Evolutionary conservation across 352 stramenopile genomes (phyloP), one percentile per base, ranked within the genome.

Genomic region (Pythium utonaiense): DNA sequence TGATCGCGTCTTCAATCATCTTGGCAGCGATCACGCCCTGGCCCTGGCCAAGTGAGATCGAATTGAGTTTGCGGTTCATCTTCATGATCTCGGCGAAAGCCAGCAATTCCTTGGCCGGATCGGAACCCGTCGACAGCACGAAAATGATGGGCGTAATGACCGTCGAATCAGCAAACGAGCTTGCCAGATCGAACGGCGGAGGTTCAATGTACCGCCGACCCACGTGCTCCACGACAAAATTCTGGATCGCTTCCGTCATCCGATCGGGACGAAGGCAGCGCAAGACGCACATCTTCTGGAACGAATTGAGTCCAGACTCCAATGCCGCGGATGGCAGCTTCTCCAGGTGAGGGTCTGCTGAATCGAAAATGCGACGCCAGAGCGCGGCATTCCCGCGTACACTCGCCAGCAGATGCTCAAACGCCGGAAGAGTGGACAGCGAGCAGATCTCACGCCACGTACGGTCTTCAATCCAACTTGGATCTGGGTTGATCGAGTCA

Each of bases 91-190:
- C 76, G 17, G 89, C 90, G 62, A 96, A 97, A 31, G 75, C 73
- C 3, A 97, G 75, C 27, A 97, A 69, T 60, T 97, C 89, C 40
- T 91, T 91, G 3, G 88, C 93, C 9, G 89, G 89, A 63, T 97
- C 90, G 0, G 89, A 93, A 10, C 90, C 90, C 0, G 83, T 94
- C 3, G 86, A 96, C 1, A 97, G 73, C 36, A 97, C 88, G 53
- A 97, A 97, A 30, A 97, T 97, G 60, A 95, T 91, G 3, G 90
- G 90, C 8, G 89, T 97, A 3, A 70, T 77, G 19, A 92, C 82
- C 3, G 86, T 93, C 22, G 93, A 83, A 45, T 97, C 89, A 3
- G 61, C 53, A 53, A 94, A 96, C 21, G 93, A 93, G 7, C 91
- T 78, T 10, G 71, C 80, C 51, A 97, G 77, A 27, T 89, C 81